These are phyloP conservation scores for Tolypocladium tundrense DNA, from an alignment of 2,329 filamentous ascomycete genomes.

Conservation along the genomic window DNA sequence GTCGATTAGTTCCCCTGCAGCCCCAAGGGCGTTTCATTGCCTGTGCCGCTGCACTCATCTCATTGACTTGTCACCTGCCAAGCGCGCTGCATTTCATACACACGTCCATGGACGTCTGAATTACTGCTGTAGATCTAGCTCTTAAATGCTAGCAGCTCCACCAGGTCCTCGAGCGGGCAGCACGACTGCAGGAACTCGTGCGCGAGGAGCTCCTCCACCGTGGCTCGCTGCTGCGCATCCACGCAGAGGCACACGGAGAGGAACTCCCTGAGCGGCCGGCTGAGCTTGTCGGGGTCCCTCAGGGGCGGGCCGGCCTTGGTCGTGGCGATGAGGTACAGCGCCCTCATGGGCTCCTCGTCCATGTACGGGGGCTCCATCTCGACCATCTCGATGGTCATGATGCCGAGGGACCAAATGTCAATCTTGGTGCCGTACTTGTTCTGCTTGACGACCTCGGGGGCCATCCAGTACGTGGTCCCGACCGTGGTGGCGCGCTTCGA, in stretches of 20 bases:
- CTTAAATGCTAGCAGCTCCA: slow-evolving; percentile 82
- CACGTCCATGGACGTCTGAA: neutral
- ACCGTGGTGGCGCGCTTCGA: slow-evolving; percentile 99
- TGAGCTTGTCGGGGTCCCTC: slow-evolving; percentile 96
- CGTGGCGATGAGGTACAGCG: slow-evolving; percentile 92
- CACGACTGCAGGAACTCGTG: slow-evolving; percentile 94
- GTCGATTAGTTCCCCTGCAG: neutral
- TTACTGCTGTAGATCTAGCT: slow-evolving; percentile 16
- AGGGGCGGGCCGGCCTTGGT: slow-evolving; percentile 83
- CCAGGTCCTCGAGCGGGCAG: slow-evolving; percentile 70
- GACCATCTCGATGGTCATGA: slow-evolving; percentile 99
- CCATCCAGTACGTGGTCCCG: slow-evolving; percentile 99
- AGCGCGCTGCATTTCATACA: too few species aligned
- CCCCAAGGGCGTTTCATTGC: too few species aligned
- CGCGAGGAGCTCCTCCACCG: slow-evolving; percentile 75
- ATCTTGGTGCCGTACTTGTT: slow-evolving; percentile 98
- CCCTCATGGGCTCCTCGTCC: slow-evolving; percentile 95
- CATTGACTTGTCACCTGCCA: too few species aligned
- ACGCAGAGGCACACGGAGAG: slow-evolving; percentile 92
- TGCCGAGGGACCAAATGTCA: slow-evolving; percentile 96
- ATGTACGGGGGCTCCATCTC: slow-evolving; percentile 96
- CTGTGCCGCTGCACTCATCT: too few species aligned
- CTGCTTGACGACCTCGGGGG: slow-evolving; percentile 96
- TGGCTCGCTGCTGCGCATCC: slow-evolving; percentile 88
- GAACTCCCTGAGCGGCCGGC: slow-evolving; percentile 96